Evolutionary conservation across 192 early-diverging fungal species (phyloP).

Genomic region (Spinellus fusiger): DNA sequence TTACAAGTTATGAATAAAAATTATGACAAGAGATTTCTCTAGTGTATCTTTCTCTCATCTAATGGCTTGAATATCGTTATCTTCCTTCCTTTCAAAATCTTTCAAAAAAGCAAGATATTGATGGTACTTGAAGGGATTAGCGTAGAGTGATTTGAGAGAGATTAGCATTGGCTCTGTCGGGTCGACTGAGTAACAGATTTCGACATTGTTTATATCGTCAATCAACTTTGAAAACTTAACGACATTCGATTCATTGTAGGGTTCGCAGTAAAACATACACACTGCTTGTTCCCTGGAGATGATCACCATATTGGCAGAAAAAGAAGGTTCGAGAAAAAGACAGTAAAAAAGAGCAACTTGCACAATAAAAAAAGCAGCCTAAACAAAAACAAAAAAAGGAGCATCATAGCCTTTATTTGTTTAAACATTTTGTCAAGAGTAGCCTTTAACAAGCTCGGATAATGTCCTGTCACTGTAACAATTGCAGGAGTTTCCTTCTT

Average conservation of each 20-base stretch:
- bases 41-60: too few species aligned
- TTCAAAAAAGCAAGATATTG: too few species aligned
- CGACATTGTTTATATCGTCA: background rate
- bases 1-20: too few species aligned
- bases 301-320: background rate
- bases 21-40: too few species aligned
- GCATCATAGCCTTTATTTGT: too few species aligned
- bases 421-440: conserved; percentile 18
- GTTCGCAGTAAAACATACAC: conserved; percentile 7
- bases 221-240: background rate
- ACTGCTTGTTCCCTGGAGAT: conserved; percentile 1
- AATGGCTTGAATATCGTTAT: too few species aligned
- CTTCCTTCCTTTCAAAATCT: too few species aligned
- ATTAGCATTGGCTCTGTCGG: background rate
- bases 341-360: too few species aligned
- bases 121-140: background rate
- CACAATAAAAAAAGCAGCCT: too few species aligned
- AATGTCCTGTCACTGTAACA: conserved; percentile 11
- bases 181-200: conserved; percentile 4
- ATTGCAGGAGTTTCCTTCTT: conserved; percentile 15
- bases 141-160: background rate
- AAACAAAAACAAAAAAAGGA: too few species aligned
- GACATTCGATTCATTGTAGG: background rate
- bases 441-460: conserved; percentile 13
- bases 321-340: background rate